Evolutionary conservation across 2,329 filamentous ascomycete species (phyloP), one percentile per base, ranked within the genome.

Genomic region (Chaetomium sp.): DNA sequence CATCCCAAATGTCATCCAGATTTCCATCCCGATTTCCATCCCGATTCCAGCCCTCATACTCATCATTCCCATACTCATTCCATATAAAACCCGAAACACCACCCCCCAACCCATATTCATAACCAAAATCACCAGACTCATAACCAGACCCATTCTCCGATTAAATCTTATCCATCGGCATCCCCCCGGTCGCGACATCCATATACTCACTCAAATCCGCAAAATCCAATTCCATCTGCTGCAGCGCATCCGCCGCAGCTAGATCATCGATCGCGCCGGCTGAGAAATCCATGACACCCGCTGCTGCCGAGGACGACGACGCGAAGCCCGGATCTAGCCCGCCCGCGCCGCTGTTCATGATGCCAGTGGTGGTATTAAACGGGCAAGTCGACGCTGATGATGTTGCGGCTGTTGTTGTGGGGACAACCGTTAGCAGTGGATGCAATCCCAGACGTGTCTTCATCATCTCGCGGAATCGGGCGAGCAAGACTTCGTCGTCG

Each of bases 401-500:
- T 38, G 45, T 14, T 50, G 47, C 35, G 37, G 34, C n/a, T 49
- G 52, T 38, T 36, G 36, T 38, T 42, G 37, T 11, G 6, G 14
- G 42, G 32, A 37, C 10, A 12, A 40, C 10, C 12, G 19, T 33
- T 1, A 36, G 27, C 36, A 40, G 5, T n/a, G 8, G 8, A 8
- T 38, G 14, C 40, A 58, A 72, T 5, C 62, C 62, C 44, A 70
- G 40, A 53, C 68, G 70, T 41, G 65, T 63, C 40, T 62, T 60
- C 60, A 80, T 69, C 63, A 76, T 71, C 1, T 68, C 67, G 68
- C 76, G 79, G 69, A 85, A 85, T 65, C 78, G 81, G 27, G 67
- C 71, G 51, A 85, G 66, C 14, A 85, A 67, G 2, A 73, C 69
- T 0, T 66, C 61, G 61, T 85, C 79, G 47, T 85, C 81, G 0